Conservation (phyloP, 2,329 filamentous ascomycete species). For the Mycosphaerella arachidis region DNA sequence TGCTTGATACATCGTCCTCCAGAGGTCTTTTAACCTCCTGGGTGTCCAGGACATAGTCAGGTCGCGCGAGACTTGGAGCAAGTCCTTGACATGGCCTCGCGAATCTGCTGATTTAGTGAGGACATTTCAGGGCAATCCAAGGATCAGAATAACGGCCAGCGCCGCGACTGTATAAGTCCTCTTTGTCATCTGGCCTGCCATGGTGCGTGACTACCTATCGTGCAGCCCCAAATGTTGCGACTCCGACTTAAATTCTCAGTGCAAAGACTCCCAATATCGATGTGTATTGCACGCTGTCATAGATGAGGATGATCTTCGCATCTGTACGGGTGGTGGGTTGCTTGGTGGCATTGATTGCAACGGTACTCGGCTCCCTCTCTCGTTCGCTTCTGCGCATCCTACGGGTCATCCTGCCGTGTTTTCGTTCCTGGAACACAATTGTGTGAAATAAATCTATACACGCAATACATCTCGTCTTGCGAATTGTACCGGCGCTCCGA, state of each 20-base stretch:
- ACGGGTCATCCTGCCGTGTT: not conserved
- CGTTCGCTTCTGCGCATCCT: not conserved
- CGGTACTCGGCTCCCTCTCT: not conserved
- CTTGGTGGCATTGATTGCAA: not conserved
- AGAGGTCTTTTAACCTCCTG: not conserved
- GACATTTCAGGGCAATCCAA: not conserved
- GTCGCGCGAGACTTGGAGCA: not conserved
- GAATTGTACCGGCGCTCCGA: no score
- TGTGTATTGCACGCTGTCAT: no score
- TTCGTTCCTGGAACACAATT: not conserved
- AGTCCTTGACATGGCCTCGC: not conserved
- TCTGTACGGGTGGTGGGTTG: not conserved
- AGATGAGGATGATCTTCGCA: not conserved
- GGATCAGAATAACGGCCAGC: not conserved
- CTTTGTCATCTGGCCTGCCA: not conserved
- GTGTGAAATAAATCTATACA: no score
- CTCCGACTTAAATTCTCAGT: no score
- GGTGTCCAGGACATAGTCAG: not conserved
- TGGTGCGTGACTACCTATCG: not conserved
- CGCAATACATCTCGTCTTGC: no score
- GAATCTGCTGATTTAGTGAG: not conserved
- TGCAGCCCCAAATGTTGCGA: no score
- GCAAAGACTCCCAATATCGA: not conserved
- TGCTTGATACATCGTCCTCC: no score
- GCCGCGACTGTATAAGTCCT: not conserved